These are phyloP conservation scores for Eutypella sp. DNA, from an alignment of 2,329 filamentous ascomycete genomes.

Conservation along the genomic window DNA sequence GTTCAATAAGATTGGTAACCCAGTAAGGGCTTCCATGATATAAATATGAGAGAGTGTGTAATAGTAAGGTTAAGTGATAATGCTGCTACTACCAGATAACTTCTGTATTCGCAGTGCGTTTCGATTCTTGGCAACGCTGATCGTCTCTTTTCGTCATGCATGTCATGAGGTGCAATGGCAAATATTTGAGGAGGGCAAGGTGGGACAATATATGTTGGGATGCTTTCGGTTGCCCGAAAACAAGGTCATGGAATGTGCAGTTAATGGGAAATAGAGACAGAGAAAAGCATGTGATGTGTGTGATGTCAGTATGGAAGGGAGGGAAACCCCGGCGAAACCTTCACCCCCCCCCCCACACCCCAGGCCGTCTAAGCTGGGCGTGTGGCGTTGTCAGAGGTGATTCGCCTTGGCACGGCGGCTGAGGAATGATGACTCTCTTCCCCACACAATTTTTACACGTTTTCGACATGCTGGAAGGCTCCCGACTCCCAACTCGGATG, in stretches of 20 bases:
- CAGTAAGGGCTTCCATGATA: slow-evolving; percentile 21
- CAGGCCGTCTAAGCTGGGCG: slow-evolving; percentile 7
- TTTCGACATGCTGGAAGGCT: background rate
- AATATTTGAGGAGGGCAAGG: slow-evolving; percentile 9
- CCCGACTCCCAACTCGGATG: no score
- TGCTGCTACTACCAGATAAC: no score
- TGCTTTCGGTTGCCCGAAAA: slow-evolving; percentile 6
- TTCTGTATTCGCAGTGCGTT: slow-evolving; percentile 3
- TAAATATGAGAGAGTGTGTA: background rate
- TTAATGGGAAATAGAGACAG: slow-evolving; percentile 16
- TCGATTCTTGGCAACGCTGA: slow-evolving; percentile 5
- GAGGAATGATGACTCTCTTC: slow-evolving; percentile 22
- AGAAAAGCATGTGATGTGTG: no score
- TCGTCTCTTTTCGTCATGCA: slow-evolving; percentile 4
- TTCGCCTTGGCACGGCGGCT: slow-evolving; percentile 3
- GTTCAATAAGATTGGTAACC: slow-evolving; percentile 8
- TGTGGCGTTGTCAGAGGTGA: slow-evolving; percentile 27
- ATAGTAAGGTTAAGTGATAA: slow-evolving; percentile 2
- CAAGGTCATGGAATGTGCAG: slow-evolving; percentile 17
- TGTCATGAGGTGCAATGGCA: background rate
- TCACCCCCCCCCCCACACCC: slow-evolving; percentile 1
- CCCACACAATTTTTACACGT: slow-evolving; percentile 7
- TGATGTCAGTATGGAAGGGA: slow-evolving; percentile 5
- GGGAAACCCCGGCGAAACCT: background rate
- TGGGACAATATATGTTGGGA: slow-evolving; percentile 18